Evolutionary conservation across 768 basidiomycete species (phyloP), one percentile per base, ranked within the genome.

Genomic region (Dacryopinax primogenitus): DNA sequence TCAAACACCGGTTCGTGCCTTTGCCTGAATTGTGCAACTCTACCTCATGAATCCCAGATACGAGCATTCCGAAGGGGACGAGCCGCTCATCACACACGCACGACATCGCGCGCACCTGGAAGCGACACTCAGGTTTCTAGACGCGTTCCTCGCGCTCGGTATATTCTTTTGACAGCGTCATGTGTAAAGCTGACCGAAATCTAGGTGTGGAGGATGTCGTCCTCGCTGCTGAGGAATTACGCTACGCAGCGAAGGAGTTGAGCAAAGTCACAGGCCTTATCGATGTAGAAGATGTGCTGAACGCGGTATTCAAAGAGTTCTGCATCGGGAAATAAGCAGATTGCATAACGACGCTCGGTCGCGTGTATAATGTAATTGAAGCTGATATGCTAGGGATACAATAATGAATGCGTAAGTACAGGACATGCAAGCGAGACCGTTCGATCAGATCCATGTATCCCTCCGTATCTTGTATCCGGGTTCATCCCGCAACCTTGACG

Each of bases 321-420:
- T 95, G 92, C 71, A 90, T 94, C 63, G 92, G 92, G 36, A 91
- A 93, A 76, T 90, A n/a, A n/a, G n/a, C n/a, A 69, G 64, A 44
- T 3, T 6, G 18, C 18, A 18, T 18, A 18, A 44, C 18, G 41
- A 23, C 41, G 18, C 6, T 18, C 7, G 41, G 7, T 23, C 41
- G 41, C n/a, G 23, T 44, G 41, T 23, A 44, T 37, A 44, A 4
- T 44, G 41, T 44, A 44, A 44, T 44, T 44, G 41, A 37, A 37
- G 41, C 41, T 44, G 23, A 44, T 44, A 37, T 44, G 41, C 18
- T 44, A 44, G 16, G 6, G 41, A 44, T 44, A 44, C 41, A 44
- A 44, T 23, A 44, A 44, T 44, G 41, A 18, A 18, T n/a, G n/a
- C n/a, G n/a, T n/a, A n/a, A n/a, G n/a, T n/a, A n/a, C n/a, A n/a